phyloP scores from a whole-genome alignment of 2,329 filamentous ascomycete genomes.

The Fusarium sp. region DNA sequence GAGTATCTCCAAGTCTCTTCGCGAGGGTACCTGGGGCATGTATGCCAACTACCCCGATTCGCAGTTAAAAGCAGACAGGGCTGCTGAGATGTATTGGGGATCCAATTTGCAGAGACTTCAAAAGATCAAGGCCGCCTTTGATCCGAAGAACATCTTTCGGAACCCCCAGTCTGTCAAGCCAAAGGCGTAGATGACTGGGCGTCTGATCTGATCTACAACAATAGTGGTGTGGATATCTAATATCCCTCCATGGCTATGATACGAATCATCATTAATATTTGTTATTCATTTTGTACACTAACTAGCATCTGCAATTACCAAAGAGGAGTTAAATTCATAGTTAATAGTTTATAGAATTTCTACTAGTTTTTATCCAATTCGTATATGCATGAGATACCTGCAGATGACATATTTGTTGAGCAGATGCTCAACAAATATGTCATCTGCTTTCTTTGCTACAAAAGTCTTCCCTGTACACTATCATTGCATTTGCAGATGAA shows the following conservation, averaged over 20 bases:
- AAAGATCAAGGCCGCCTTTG: constrained; percentile 51
- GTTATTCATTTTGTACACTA: background rate
- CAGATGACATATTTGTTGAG: too few relatives aligned
- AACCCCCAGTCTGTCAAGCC: constrained; percentile 51
- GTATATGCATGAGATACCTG: accelerated
- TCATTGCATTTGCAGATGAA: too few relatives aligned
- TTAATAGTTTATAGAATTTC: background rate
- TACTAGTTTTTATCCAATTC: background rate
- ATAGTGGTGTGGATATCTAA: background rate
- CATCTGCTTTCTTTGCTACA: too few relatives aligned
- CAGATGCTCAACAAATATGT: background rate
- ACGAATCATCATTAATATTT: background rate
- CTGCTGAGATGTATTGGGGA: constrained; percentile 54
- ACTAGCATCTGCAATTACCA: background rate
- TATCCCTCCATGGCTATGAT: background rate
- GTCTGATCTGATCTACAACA: background rate
- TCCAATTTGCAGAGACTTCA: constrained; percentile 49
- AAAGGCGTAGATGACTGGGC: constrained; percentile 4
- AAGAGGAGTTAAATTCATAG: background rate
- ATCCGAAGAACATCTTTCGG: constrained; percentile 54
- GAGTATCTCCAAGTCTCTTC: constrained; percentile 47
- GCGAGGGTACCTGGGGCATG: constrained; percentile 51
- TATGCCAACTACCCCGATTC: constrained; percentile 58
- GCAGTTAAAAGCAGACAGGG: constrained; percentile 48
- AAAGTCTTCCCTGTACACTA: too few relatives aligned